Percentiles rank a stretch among this genome's conserved stretches.
Conservation (phyloP, 2,329 filamentous ascomycete genomes). For the Ascochyta lentis region DNA sequence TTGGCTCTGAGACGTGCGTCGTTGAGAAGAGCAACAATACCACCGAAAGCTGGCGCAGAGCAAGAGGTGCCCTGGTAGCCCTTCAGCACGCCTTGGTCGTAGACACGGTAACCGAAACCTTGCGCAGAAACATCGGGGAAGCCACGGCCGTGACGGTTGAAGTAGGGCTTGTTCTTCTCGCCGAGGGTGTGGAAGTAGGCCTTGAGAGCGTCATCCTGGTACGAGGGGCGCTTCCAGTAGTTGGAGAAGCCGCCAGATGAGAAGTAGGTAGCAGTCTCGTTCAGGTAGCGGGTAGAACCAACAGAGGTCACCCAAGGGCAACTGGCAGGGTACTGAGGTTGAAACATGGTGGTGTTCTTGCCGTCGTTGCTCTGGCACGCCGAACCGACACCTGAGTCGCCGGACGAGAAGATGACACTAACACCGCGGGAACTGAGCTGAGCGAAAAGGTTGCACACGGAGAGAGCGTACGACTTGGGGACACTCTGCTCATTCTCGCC, state of each 20-base stretch:
- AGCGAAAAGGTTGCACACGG: slow-evolving; percentile 68
- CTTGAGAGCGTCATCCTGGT: slow-evolving; percentile 55
- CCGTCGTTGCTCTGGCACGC: slow-evolving; percentile 66
- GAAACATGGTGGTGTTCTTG: slow-evolving; percentile 60
- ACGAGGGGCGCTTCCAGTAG: slow-evolving; percentile 56
- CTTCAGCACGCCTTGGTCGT: slow-evolving; percentile 51
- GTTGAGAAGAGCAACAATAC: slow-evolving; percentile 66
- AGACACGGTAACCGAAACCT: slow-evolving; percentile 49
- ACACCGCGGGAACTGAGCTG: slow-evolving; percentile 71
- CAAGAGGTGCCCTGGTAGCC: slow-evolving; percentile 54
- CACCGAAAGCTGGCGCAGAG: slow-evolving; percentile 64
- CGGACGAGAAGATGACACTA: slow-evolving; percentile 66
- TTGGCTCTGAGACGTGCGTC: slow-evolving; percentile 61
- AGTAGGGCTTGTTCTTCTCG: slow-evolving; percentile 56
- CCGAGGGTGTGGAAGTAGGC: slow-evolving; percentile 54
- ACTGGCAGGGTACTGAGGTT: slow-evolving; percentile 68
- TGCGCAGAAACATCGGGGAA: slow-evolving; percentile 69
- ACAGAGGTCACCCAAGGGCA: slow-evolving; percentile 74
- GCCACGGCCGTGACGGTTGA: slow-evolving; percentile 61
- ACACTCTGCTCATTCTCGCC: slow-evolving; percentile 71
- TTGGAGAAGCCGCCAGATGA: slow-evolving; percentile 59
- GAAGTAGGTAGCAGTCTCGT: slow-evolving; percentile 54
- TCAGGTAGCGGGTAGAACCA: slow-evolving; percentile 63
- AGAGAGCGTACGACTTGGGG: slow-evolving; percentile 65
- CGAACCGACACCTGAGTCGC: slow-evolving; percentile 64